Evolutionary conservation across 257 asterid genomes (phyloP).

Genomic region (Striga asiatica): DNA sequence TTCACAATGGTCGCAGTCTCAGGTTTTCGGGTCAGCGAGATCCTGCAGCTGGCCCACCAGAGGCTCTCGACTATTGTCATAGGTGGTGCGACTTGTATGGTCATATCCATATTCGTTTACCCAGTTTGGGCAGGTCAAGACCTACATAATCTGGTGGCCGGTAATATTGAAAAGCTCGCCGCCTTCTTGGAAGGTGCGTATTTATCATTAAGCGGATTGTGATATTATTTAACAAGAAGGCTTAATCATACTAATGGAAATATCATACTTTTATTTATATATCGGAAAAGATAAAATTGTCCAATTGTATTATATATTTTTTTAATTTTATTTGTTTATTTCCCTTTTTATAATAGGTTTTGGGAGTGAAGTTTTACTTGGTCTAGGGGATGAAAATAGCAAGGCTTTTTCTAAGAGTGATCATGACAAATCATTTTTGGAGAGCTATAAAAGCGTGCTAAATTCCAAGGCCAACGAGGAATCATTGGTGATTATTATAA

Average conservation of each 20-base stretch:
- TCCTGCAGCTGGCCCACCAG: conserved; percentile 47
- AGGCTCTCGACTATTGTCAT: conserved; percentile 51
- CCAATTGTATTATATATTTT: background rate
- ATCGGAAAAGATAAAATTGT: no score
- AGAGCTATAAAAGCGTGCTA: conserved; percentile 51
- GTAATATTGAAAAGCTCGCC: conserved; percentile 46
- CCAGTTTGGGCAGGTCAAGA: conserved; percentile 95
- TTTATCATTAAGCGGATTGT: no score
- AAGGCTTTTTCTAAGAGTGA: background rate
- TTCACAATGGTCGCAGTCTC: conserved; percentile 72
- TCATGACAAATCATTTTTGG: conserved; percentile 26
- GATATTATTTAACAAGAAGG: no score
- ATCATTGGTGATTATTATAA: conserved; percentile 47
- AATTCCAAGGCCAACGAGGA: conserved; percentile 70
- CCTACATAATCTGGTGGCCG: conserved; percentile 35
- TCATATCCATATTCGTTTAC: conserved; percentile 37
- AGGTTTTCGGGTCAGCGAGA: conserved; percentile 47
- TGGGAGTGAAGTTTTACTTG: conserved; percentile 22
- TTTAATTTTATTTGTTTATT: no score
- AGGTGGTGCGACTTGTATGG: conserved; percentile 54
- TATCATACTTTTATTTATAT: no score
- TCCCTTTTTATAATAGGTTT: conserved; percentile 23
- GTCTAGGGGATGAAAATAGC: background rate
- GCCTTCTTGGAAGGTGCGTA: conserved; percentile 50
- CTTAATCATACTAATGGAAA: background rate